phyloP scores from a whole-genome alignment of 306 rosid genomes.

The Quercus robur region DNA sequence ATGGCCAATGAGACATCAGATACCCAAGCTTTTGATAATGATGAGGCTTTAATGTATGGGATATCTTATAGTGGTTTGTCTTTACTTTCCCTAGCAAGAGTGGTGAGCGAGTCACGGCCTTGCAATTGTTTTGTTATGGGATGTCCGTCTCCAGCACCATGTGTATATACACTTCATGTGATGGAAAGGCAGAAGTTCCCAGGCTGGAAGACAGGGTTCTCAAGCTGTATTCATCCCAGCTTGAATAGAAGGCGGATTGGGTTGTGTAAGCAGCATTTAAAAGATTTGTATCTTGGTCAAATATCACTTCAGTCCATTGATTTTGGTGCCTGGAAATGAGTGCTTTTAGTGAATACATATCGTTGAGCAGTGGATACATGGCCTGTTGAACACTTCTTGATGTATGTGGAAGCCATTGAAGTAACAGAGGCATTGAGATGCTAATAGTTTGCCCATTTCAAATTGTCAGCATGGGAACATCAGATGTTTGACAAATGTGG shows the following conservation, averaged over 20 bases:
- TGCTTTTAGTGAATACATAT: conserved; percentile 13
- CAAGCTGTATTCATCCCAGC: conserved; percentile 85
- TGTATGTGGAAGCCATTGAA: neutral
- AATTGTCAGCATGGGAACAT: neutral
- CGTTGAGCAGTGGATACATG: neutral
- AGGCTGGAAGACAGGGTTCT: conserved; percentile 92
- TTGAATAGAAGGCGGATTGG: conserved; percentile 71
- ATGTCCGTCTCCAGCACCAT: conserved; percentile 61
- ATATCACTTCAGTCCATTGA: conserved; percentile 86
- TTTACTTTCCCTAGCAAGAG: conserved; percentile 73
- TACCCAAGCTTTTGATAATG: conserved; percentile 50
- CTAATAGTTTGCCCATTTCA: neutral
- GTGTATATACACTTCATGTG: conserved; percentile 77
- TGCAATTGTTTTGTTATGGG: conserved; percentile 81
- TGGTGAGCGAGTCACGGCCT: conserved; percentile 67
- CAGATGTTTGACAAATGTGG: neutral
- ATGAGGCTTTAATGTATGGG: conserved; percentile 80
- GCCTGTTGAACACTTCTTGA: neutral
- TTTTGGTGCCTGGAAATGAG: conserved; percentile 79
- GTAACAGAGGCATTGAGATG: neutral
- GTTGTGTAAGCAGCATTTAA: conserved; percentile 71
- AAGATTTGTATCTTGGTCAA: conserved; percentile 70
- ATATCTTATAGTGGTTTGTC: conserved; percentile 70
- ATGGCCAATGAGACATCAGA: conserved; percentile 33
- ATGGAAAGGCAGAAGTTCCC: conserved; percentile 95